Percentiles rank a stretch among this genome's conserved stretches.
phyloP scores from a whole-genome alignment of 2,329 filamentous ascomycete species.

The Aspergillus sclerotialis region DNA sequence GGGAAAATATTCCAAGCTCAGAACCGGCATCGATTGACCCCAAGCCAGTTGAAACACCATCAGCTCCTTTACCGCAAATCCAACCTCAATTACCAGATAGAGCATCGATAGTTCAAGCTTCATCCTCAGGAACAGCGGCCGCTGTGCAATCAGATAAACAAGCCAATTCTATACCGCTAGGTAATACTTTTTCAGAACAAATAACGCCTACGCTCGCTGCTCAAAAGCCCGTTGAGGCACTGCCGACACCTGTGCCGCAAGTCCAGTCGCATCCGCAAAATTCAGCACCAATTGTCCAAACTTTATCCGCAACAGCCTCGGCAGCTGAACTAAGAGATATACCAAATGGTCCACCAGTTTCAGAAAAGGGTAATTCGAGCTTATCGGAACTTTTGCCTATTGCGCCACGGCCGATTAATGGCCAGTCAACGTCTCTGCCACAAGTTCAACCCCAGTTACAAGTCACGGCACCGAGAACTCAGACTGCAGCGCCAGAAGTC shows the following conservation, averaged over 20 bases:
- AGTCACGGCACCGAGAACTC: constrained; percentile 3
- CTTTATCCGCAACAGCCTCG: background rate
- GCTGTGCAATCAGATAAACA: too few relatives aligned
- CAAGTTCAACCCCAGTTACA: constrained; percentile 4
- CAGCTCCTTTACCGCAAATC: constrained; percentile 1
- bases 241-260: background rate
- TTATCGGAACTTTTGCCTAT: background rate
- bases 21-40: constrained; percentile 9
- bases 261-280: background rate
- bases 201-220: too few relatives aligned
- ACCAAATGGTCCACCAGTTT: too few relatives aligned
- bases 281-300: background rate
- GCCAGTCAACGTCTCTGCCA: constrained; percentile 1
- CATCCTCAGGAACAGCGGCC: background rate
- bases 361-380: background rate
- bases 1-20: constrained; percentile 2
- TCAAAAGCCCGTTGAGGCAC: constrained; percentile 6
- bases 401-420: constrained; percentile 1
- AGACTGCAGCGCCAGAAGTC: constrained; percentile 2
- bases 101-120: background rate
- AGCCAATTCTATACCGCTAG: too few relatives aligned
- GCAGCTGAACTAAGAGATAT: background rate
- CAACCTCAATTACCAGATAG: background rate
- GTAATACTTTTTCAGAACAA: too few relatives aligned
- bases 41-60: constrained; percentile 5